phyloP scores from a whole-genome alignment of 1,284 basidiomycete genomes.

The Microbotryomycetes sp. region DNA sequence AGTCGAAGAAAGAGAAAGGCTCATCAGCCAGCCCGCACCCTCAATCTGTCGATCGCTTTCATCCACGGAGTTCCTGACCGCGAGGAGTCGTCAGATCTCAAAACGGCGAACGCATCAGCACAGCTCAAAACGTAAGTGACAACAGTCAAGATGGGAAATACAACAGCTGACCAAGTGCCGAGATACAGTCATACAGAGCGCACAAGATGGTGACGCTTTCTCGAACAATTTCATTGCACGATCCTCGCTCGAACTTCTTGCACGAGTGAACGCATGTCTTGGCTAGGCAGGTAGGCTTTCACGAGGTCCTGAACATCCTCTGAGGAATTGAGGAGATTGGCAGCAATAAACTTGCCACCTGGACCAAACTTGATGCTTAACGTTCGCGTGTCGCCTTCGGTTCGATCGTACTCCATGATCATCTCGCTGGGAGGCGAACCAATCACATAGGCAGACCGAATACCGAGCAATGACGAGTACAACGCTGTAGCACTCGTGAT shows the following conservation, averaged over 20 bases:
- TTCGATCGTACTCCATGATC: conserved; percentile 14
- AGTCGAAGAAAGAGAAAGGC: too few species aligned
- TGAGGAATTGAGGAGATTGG: conserved; percentile 26
- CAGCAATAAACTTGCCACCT: conserved; percentile 15
- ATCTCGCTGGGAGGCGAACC: conserved; percentile 17
- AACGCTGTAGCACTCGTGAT: conserved; percentile 22
- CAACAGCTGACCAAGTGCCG: too few species aligned
- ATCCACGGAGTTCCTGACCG: too few species aligned
- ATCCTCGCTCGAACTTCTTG: conserved; percentile 23
- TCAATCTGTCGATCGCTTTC: too few species aligned
- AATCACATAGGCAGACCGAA: conserved; percentile 17
- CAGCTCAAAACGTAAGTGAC: too few species aligned
- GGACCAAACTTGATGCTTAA: conserved; percentile 14
- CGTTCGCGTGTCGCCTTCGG: conserved; percentile 12
- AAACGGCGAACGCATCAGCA: too few species aligned
- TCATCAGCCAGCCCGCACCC: too few species aligned
- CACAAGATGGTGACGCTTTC: too few species aligned
- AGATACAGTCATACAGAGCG: too few species aligned
- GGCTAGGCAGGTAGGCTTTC: conserved; percentile 7
- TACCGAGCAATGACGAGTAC: conserved; percentile 24
- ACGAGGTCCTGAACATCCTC: conserved; percentile 26
- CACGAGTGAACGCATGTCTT: conserved; percentile 21
- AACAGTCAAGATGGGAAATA: too few species aligned
- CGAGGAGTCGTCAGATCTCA: too few species aligned
- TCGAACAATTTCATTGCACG: background rate